Base-by-base conservation (phyloP, 2,329 filamentous ascomycete genomes). In the Colletotrichum gloeosporioides region DNA sequence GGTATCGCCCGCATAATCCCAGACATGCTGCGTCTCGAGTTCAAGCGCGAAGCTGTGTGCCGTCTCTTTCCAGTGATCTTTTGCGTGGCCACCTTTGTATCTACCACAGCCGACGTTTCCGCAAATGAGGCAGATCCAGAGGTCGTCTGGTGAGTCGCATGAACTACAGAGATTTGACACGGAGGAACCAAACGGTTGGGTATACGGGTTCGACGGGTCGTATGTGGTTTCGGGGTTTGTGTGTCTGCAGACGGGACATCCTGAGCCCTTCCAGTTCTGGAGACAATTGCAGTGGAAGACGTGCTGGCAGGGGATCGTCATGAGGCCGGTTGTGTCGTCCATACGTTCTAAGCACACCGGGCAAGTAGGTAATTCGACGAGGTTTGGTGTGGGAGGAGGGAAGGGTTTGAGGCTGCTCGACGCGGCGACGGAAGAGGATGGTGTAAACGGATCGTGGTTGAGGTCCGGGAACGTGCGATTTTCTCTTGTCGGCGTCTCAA, bases 231-330 rank as follows among this genome's bases (percentile, higher is more conserved):
- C 83, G 8, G 89, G 86, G 76, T 89, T 91, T 2, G 96, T 98
- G 81, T 98, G 98, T 39, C 97, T 92, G 81, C 97, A 99, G 8
- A 99, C 96, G 0, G 97, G 97, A 82, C 97, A 99, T 6, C 96
- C 96, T 31, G 93, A 94, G 6, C 96, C 96, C 82, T 95, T 95
- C 97, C 97, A 99, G 82, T 97, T 99, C 82, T 98, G 95, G 1
- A 99, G 89, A 85, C 97, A 99, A 2, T 94, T 96, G 82, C 97
- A 99, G 84, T 99, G 97, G 82, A 99, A 99, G 68, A 99, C 95
- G 81, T 99, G 97, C 81, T 99, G 96, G 83, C 97, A 99, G 34
- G 98, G 93, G 55, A 99, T 99, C 1, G 97, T 99, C 82, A 99
- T 92, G 4, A 99, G 89, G 0, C 97, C 97, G 0, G 96, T 98